Evolutionary conservation across 2,329 filamentous ascomycete species (phyloP), one percentile per base, ranked within the genome.

Genomic region (Neonectria ditissima): DNA sequence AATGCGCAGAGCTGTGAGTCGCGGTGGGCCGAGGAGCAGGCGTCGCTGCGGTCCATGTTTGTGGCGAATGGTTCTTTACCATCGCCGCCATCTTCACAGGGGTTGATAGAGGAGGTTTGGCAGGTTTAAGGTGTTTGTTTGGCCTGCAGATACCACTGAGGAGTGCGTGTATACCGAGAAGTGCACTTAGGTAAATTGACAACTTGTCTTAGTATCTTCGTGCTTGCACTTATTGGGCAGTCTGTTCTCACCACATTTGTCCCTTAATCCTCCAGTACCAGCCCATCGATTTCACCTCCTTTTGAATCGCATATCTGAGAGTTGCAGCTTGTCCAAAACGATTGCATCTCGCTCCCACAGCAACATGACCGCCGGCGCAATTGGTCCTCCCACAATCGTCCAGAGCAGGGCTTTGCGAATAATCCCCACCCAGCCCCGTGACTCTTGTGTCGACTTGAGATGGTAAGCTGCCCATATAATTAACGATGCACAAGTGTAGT

Each of bases 401-500:
- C 65, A 55, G 8, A 62, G 22, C 1, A 26, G 8, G 2, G n/a
- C 50, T 4, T 63, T 63, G 2, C 48, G 10, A 0, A 24, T 11
- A 11, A 44, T 63, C 0, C 13, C 20, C 13, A 41, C 16, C 1
- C 37, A 2, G 1, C 52, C 64, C 1, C 57, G 34, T 0, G 55
- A 39, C 18, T 26, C 50, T 11, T 65, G 55, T 1, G 39, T 52
- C 1, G 48, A 8, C 8, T 22, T 41, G 2, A 71, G 47, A 4
- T 69, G 65, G 13, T 69, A 71, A 18, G 30, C 34, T 2, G 68
- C 50, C 69, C 69, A 71, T 2, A 69, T 43, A 1, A 59, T 43
- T 59, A 71, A 66, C 0, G 68, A 53, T 18, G 62, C 48, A 7
- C 66, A 71, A 2, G 69, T 63, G 3, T 69, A 71, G 10, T 71